Conservation (phyloP, 2,329 filamentous ascomycete species). For the Colletotrichum tropicicola region DNA sequence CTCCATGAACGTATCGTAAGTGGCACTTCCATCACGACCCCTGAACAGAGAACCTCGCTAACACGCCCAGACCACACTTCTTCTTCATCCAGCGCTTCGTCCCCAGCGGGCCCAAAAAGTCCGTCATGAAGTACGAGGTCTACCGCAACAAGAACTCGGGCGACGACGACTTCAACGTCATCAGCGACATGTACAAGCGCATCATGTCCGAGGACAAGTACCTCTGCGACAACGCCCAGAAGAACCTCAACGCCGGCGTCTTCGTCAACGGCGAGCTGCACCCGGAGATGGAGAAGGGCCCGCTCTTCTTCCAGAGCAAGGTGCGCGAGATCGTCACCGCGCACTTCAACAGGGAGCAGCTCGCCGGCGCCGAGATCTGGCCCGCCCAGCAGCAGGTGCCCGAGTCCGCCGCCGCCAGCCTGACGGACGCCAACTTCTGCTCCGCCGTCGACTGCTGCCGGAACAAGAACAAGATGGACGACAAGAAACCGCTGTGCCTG, state of each 20-base stretch:
- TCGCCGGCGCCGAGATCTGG: slow-evolving; percentile 58
- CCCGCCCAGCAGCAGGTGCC: slow-evolving; percentile 53
- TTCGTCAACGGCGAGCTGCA: slow-evolving; percentile 72
- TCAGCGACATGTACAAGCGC: slow-evolving; percentile 69
- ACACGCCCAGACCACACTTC: slow-evolving; percentile 60
- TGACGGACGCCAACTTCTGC: slow-evolving; percentile 43
- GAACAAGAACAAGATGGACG: slow-evolving; percentile 28
- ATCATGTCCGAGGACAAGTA: slow-evolving; percentile 73
- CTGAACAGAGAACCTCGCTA: background rate
- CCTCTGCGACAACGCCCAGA: slow-evolving; percentile 66
- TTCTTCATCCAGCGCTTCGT: slow-evolving; percentile 72
- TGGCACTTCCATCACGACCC: background rate
- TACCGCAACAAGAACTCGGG: slow-evolving; percentile 68
- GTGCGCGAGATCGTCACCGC: slow-evolving; percentile 57
- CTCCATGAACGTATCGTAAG: slow-evolving; percentile 60
- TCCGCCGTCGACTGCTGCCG: slow-evolving; percentile 43
- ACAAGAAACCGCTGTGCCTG: slow-evolving; percentile 18
- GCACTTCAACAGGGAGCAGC: slow-evolving; percentile 57
- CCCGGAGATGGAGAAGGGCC: slow-evolving; percentile 67
- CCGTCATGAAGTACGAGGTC: slow-evolving; percentile 69
- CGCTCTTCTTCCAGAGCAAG: slow-evolving; percentile 63
- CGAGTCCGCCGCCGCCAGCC: slow-evolving; percentile 34
- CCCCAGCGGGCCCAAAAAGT: slow-evolving; percentile 58
- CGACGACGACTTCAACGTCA: slow-evolving; percentile 65
- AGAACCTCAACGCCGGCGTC: slow-evolving; percentile 68